Evolutionary conservation across 176 grass and related monocot genomes (phyloP).

Genomic region (Musa beccarii): DNA sequence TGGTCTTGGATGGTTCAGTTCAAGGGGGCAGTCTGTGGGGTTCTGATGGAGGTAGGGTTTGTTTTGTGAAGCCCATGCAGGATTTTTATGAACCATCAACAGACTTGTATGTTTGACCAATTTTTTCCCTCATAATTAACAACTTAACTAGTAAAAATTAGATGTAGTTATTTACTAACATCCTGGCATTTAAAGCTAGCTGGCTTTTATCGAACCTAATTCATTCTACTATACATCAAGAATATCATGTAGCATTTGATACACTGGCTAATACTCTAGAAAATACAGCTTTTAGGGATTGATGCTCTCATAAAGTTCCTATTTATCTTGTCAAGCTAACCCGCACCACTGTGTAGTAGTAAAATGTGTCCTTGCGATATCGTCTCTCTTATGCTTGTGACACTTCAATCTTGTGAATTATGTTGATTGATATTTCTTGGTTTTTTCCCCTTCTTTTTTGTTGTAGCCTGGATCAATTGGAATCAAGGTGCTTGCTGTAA

Average conservation of each 20-base stretch:
- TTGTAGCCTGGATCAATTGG: conserved; percentile 55
- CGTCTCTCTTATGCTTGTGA: neutral
- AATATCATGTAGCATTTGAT: too few relatives aligned
- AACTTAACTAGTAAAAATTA: neutral
- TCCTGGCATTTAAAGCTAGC: neutral
- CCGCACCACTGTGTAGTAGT: too few relatives aligned
- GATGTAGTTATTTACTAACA: neutral
- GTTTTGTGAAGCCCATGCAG: neutral
- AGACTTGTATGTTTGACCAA: neutral
- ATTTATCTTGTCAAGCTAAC: neutral
- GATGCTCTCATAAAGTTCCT: neutral
- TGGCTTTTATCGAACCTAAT: too few relatives aligned
- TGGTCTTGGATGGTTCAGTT: conserved; percentile 85
- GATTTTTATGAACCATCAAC: neutral
- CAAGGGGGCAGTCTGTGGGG: conserved; percentile 56
- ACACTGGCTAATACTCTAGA: too few relatives aligned
- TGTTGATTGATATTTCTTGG: neutral
- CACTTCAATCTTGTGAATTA: neutral
- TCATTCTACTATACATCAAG: too few relatives aligned
- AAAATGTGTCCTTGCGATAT: neutral
- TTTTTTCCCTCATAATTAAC: neutral
- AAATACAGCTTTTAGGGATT: neutral
- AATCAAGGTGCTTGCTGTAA: conserved; percentile 67
- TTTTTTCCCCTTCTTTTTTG: conserved; percentile 24
- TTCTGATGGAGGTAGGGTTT: conserved; percentile 53